Conservation (phyloP, 1,284 basidiomycete species). For the Papiliotrema fonsecae region DNA sequence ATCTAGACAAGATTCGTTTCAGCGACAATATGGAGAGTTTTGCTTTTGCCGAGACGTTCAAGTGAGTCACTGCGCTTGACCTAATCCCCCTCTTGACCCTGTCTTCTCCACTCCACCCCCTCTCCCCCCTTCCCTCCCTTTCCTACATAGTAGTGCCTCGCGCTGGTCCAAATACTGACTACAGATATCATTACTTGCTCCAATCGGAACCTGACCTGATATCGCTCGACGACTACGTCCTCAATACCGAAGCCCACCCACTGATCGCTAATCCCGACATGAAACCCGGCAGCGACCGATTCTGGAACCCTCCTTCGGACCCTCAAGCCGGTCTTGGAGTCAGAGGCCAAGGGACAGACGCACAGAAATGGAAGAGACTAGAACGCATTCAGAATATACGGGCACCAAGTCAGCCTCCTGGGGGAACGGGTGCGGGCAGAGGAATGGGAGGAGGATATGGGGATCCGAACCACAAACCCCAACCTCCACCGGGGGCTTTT, state of each 20-base stretch:
- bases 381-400: conserved; percentile 13
- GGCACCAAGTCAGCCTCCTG: background rate
- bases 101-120: background rate
- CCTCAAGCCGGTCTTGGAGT: conserved; percentile 26
- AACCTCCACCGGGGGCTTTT: conserved; percentile 7
- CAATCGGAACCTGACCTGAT: conserved; percentile 53
- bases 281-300: conserved; percentile 29
- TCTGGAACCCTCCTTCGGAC: conserved; percentile 27
- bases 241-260: conserved; percentile 52
- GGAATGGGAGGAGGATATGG: conserved; percentile 32
- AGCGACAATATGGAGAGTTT: conserved; percentile 53
- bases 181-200: conserved; percentile 49
- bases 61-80: conserved; percentile 27
- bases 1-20: conserved; percentile 32
- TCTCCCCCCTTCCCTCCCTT: too few relatives aligned
- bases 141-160: too few relatives aligned
- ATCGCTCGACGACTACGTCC: conserved; percentile 56
- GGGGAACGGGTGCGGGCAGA: conserved; percentile 9
- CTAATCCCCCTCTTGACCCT: background rate
- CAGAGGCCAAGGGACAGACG: conserved; percentile 41
- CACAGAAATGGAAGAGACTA: conserved; percentile 39
- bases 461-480: conserved; percentile 9
- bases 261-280: conserved; percentile 35
- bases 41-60: conserved; percentile 56
- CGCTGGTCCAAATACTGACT: background rate